Conservation (phyloP, 345 rosid genomes). For the Gossypium raimondii region DNA sequence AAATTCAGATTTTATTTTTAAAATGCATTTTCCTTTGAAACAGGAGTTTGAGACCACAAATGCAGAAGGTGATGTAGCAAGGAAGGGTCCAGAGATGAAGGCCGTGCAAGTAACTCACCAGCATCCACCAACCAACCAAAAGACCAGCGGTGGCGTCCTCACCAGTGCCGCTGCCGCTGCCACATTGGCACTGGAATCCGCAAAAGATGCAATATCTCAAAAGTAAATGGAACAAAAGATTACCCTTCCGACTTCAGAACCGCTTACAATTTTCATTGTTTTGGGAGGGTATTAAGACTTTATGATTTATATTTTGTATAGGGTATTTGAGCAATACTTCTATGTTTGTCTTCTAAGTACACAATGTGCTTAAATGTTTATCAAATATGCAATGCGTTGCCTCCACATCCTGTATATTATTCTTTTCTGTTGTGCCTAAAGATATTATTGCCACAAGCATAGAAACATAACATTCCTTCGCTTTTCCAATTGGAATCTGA, state of each 20-base stretch:
- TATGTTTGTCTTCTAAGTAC: background rate
- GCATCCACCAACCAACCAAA: slow-evolving; percentile 21
- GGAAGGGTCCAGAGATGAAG: slow-evolving; percentile 44
- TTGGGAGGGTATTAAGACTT: background rate
- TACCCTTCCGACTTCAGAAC: background rate
- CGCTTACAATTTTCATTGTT: background rate
- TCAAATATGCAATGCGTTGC: background rate
- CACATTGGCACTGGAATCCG: slow-evolving; percentile 47
- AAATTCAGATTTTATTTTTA: background rate
- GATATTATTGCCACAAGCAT: background rate
- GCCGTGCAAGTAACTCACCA: slow-evolving; percentile 49
- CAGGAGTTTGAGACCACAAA: slow-evolving; percentile 29
- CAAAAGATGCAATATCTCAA: slow-evolving; percentile 44
- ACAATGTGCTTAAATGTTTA: background rate
- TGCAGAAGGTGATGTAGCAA: slow-evolving; percentile 34
- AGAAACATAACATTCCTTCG: background rate
- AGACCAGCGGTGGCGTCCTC: slow-evolving; percentile 58
- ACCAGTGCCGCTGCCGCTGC: slow-evolving; percentile 58
- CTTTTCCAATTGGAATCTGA: background rate
- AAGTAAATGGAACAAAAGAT: background rate
- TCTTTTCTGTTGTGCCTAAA: background rate
- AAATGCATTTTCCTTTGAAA: background rate
- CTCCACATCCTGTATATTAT: background rate
- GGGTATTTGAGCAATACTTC: background rate
- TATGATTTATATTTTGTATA: background rate